phyloP scores from a whole-genome alignment of 768 basidiomycete genomes.

The Hypholoma fasciculare region DNA sequence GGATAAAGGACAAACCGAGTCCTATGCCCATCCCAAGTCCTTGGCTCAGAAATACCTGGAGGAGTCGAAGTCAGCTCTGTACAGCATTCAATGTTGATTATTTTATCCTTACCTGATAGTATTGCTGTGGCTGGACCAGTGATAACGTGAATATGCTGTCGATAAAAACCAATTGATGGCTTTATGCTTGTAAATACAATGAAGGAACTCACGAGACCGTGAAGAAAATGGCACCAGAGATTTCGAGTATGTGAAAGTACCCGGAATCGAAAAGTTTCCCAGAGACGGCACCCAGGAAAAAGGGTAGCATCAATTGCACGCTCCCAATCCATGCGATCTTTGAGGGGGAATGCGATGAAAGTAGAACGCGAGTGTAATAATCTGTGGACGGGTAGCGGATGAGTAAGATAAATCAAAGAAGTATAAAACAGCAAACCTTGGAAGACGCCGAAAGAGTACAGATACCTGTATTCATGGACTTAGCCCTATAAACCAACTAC shows the following conservation, averaged over 20 bases:
- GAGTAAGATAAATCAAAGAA: conserved; percentile 13
- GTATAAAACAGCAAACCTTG: conserved; percentile 24
- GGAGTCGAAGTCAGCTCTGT: background rate
- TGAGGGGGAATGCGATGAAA: conserved; percentile 34
- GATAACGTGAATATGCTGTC: conserved; percentile 39
- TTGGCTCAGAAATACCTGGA: background rate
- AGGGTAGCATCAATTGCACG: conserved; percentile 42
- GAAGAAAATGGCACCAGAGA: conserved; percentile 20
- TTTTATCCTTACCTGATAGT: background rate
- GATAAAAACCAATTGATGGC: background rate
- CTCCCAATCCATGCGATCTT: conserved; percentile 55
- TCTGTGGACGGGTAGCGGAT: conserved; percentile 32
- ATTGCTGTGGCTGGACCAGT: conserved; percentile 14
- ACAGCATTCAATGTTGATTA: too few species aligned
- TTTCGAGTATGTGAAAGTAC: conserved; percentile 33
- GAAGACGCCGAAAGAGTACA: conserved; percentile 26
- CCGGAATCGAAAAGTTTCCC: conserved; percentile 46
- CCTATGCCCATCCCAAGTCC: background rate
- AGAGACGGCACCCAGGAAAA: conserved; percentile 35
- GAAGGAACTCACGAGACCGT: conserved; percentile 23
- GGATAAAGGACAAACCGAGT: background rate
- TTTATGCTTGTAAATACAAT: background rate
- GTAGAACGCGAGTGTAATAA: conserved; percentile 38
- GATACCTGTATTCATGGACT: conserved; percentile 12
- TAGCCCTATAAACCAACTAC: background rate